These are phyloP conservation scores for Meira nashicola DNA, from an alignment of 1,284 basidiomycete species.

Conservation along the genomic window DNA sequence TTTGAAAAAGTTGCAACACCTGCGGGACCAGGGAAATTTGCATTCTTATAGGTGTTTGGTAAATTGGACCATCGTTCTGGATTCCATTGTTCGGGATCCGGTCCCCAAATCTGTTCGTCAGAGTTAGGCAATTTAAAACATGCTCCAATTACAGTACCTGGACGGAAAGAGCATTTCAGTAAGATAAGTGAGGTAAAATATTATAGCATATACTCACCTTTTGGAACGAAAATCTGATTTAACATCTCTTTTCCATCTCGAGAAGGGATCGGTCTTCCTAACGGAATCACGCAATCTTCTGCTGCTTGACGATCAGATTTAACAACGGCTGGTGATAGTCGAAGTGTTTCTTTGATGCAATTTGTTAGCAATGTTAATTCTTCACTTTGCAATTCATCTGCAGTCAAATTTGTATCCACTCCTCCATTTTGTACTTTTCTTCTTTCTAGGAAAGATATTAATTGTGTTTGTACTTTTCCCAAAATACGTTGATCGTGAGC, in stretches of 20 bases:
- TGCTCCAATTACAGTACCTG: not conserved
- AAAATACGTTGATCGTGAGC: not conserved
- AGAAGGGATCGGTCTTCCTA: not conserved
- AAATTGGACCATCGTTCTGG: conserved; percentile 1
- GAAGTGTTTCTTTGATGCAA: not conserved
- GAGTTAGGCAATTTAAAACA: not conserved
- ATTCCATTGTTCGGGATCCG: not conserved
- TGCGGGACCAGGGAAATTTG: not conserved
- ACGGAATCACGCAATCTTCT: not conserved
- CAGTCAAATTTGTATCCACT: not conserved
- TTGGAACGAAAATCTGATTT: not conserved
- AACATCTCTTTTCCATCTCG: conserved; percentile 1
- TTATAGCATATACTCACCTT: conserved; percentile 5
- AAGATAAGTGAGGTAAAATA: not conserved
- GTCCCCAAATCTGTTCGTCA: not conserved
- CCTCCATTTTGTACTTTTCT: not conserved
- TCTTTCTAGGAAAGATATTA: not conserved
- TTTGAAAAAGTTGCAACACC: not conserved
- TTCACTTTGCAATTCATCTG: not conserved
- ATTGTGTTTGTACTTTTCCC: not conserved
- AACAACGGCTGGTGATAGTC: not conserved
- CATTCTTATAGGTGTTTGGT: conserved; percentile 2
- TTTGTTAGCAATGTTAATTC: not conserved
- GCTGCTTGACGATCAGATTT: not conserved
- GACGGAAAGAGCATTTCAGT: not conserved